Percentiles rank a stretch among this genome's conserved stretches.
Evolutionary conservation across 2,329 filamentous ascomycete species (phyloP).

Genomic region (Aureobasidium subglaciale): DNA sequence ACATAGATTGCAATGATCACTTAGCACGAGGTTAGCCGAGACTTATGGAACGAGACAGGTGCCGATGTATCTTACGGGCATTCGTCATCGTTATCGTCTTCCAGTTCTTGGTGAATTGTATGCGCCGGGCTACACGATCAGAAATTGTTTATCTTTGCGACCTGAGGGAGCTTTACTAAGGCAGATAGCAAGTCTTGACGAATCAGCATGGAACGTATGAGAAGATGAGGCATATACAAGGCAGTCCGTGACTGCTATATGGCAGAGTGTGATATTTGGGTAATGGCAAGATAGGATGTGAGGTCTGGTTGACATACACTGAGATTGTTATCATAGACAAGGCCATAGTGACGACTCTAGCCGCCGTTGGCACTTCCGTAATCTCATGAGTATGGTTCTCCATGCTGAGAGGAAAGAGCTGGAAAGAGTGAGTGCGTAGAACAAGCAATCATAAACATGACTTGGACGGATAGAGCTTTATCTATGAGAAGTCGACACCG

Average conservation of each 20-base stretch:
- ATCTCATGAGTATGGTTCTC: slow-evolving; percentile 1
- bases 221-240: too few species aligned
- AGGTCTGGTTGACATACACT: too few species aligned
- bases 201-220: too few species aligned
- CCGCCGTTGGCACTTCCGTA: slow-evolving; percentile 1
- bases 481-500: background rate
- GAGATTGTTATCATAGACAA: slow-evolving; percentile 24
- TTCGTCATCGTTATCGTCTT: slow-evolving; percentile 21
- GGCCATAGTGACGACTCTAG: slow-evolving; percentile 21
- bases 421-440: too few species aligned
- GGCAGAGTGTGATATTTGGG: too few species aligned
- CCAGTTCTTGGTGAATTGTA: slow-evolving; percentile 23
- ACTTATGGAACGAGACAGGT: background rate
- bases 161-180: slow-evolving; percentile 5
- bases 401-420: background rate
- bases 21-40: slow-evolving; percentile 26
- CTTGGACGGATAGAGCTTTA: background rate
- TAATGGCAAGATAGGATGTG: too few species aligned
- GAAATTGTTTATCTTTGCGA: background rate
- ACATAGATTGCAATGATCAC: slow-evolving; percentile 54
- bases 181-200: slow-evolving; percentile 21
- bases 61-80: slow-evolving; percentile 14
- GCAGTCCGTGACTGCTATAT: too few species aligned
- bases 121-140: slow-evolving; percentile 19
- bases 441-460: background rate